phyloP scores from a whole-genome alignment of 768 basidiomycete species.

The Hebeloma cylindrosporum region DNA sequence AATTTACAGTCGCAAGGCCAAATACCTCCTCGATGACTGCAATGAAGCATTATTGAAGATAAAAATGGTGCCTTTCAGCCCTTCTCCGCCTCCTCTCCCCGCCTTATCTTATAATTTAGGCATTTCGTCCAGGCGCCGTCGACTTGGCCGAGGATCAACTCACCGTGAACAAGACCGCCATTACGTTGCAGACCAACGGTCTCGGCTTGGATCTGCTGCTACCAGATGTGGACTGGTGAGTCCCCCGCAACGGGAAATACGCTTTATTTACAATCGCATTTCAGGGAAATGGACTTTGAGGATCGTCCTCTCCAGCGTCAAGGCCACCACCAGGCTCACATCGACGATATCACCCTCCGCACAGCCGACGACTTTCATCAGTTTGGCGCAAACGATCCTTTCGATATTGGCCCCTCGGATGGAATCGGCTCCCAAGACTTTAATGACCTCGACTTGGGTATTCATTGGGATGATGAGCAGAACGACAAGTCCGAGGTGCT shows the following conservation, averaged over 20 bases:
- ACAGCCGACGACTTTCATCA: slow-evolving; percentile 70
- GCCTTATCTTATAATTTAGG: slow-evolving; percentile 42
- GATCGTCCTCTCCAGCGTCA: slow-evolving; percentile 62
- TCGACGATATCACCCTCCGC: slow-evolving; percentile 87
- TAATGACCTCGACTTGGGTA: slow-evolving; percentile 67
- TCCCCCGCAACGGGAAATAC: background rate
- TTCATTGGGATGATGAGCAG: slow-evolving; percentile 69
- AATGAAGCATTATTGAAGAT: slow-evolving; percentile 95
- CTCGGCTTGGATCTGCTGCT: slow-evolving; percentile 80
- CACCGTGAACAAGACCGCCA: slow-evolving; percentile 81
- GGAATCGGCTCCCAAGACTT: slow-evolving; percentile 89
- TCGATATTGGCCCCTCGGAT: slow-evolving; percentile 75
- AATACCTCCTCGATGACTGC: slow-evolving; percentile 96
- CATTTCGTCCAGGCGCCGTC: slow-evolving; percentile 92
- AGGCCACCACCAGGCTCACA: slow-evolving; percentile 79
- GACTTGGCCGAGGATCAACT: slow-evolving; percentile 97
- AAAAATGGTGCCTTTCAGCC: slow-evolving; percentile 70
- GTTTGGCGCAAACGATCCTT: slow-evolving; percentile 69
- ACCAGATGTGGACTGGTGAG: slow-evolving; percentile 80
- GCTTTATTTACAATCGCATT: slow-evolving; percentile 12
- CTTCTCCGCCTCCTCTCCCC: background rate
- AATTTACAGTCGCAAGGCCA: slow-evolving; percentile 97
- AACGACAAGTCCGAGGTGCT: slow-evolving; percentile 49
- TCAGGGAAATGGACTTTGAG: slow-evolving; percentile 80
- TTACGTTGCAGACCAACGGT: slow-evolving; percentile 78